Evolutionary conservation across 306 rosid species (phyloP).

Genomic region (Mucuna pruriens): DNA sequence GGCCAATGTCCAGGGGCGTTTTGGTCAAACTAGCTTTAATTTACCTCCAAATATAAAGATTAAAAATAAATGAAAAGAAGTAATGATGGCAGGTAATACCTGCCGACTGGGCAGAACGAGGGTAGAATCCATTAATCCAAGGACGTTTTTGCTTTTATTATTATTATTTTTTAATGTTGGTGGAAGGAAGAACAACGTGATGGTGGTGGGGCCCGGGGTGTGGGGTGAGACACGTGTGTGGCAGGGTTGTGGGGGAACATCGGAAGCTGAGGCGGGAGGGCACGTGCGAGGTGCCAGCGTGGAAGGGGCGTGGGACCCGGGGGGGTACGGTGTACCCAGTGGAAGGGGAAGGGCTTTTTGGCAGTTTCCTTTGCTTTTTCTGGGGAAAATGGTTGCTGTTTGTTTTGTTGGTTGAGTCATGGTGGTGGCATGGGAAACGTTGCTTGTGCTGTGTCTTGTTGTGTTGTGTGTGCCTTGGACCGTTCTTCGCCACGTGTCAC

Average conservation of each 20-base stretch:
- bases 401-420: slow-evolving; percentile 41
- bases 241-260: slow-evolving; percentile 43
- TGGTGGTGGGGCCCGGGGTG: slow-evolving; percentile 8
- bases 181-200: slow-evolving; percentile 31
- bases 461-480: slow-evolving; percentile 1
- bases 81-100: slow-evolving; percentile 48
- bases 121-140: slow-evolving; percentile 36
- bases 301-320: slow-evolving; percentile 50
- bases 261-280: slow-evolving; percentile 10
- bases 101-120: slow-evolving; percentile 41
- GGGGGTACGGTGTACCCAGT: slow-evolving; percentile 57
- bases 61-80: background rate
- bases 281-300: slow-evolving; percentile 74
- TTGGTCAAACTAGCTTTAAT: background rate
- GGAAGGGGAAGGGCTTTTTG: slow-evolving; percentile 46
- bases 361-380: slow-evolving; percentile 43
- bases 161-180: background rate
- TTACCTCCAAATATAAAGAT: background rate
- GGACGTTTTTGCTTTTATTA: background rate
- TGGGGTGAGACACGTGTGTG: slow-evolving; percentile 51
- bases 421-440: slow-evolving; percentile 53
- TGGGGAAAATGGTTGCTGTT: slow-evolving; percentile 29
- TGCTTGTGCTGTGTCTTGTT: background rate
- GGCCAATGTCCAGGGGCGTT: background rate
- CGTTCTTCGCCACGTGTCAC: slow-evolving; percentile 40